Conservation (phyloP, 352 stramenopile species). For the Pythium biforme region DNA sequence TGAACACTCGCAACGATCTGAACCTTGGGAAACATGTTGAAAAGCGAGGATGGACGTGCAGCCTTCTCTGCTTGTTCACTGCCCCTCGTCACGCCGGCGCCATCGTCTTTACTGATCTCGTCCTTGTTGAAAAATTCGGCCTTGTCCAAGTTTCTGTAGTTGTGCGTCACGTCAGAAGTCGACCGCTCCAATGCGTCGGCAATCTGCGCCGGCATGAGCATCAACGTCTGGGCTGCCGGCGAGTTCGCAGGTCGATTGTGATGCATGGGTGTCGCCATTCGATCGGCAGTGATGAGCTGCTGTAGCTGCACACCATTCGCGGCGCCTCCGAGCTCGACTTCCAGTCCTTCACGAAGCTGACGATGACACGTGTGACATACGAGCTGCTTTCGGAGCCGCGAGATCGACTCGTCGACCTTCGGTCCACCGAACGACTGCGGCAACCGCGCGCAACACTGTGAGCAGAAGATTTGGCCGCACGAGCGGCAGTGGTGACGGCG, state of each 20-base stretch:
- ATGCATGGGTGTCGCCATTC: conserved; percentile 19
- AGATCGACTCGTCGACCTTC: conserved; percentile 80
- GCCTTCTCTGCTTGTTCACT: conserved; percentile 58
- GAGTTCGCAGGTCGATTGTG: conserved; percentile 28
- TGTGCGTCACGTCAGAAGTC: conserved; percentile 45
- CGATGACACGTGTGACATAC: conserved; percentile 84
- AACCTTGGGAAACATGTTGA: conserved; percentile 85
- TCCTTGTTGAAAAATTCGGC: conserved; percentile 75
- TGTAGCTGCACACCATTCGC: conserved; percentile 8
- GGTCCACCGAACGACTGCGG: conserved; percentile 73
- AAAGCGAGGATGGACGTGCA: conserved; percentile 47
- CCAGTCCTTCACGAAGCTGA: conserved; percentile 76
- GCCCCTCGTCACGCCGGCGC: conserved; percentile 24
- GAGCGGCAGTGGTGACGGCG: conserved; percentile 80
- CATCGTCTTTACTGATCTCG: conserved; percentile 68
- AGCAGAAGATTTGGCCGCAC: conserved; percentile 86
- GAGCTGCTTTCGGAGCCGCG: conserved; percentile 73
- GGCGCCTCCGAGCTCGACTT: conserved; percentile 56
- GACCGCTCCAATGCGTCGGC: conserved; percentile 63
- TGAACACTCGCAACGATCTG: conserved; percentile 81
- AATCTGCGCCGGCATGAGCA: conserved; percentile 79
- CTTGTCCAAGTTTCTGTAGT: conserved; percentile 67
- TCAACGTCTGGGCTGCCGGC: conserved; percentile 46
- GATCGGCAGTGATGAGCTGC: conserved; percentile 16
- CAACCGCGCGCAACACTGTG: conserved; percentile 74